Percentiles rank a stretch among this genome's conserved stretches.
phyloP scores from a whole-genome alignment of 129 eudicot genomes.

The Centaurea solstitialis region DNA sequence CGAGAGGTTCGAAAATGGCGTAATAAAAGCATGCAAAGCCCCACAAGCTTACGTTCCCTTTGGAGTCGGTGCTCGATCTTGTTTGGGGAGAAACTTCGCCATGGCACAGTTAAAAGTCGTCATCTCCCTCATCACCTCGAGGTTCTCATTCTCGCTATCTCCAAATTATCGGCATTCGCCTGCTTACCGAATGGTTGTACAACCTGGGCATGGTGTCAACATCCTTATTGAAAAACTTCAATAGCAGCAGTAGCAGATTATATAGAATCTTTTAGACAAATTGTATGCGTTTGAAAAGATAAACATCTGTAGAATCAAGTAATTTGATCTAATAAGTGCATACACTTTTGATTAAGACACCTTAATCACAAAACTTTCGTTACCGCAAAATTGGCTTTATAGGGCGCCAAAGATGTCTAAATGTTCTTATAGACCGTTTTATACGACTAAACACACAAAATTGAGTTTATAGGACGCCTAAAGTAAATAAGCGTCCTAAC shows the following conservation, averaged over 20 bases:
- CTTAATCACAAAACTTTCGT: background rate
- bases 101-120: conserved; percentile 67
- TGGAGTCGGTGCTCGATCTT: conserved; percentile 78
- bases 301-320: background rate
- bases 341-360: background rate
- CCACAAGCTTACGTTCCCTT: conserved; percentile 87
- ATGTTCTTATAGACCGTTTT: background rate
- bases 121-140: conserved; percentile 59
- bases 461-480: no score
- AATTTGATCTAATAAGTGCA: conserved; percentile 17
- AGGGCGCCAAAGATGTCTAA: background rate
- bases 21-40: conserved; percentile 64
- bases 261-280: conserved; percentile 2
- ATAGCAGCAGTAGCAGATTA: background rate
- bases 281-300: conserved; percentile 29
- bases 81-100: conserved; percentile 74
- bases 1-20: conserved; percentile 68
- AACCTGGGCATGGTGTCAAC: conserved; percentile 76
- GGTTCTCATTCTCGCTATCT: conserved; percentile 62
- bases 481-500: no score
- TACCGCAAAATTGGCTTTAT: background rate
- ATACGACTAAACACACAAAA: background rate
- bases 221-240: conserved; percentile 50
- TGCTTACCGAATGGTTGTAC: conserved; percentile 80
- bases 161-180: conserved; percentile 77